Base-by-base conservation (phyloP, 352 stramenopile genomes). In the Pilasporangium apinafurcum region DNA sequence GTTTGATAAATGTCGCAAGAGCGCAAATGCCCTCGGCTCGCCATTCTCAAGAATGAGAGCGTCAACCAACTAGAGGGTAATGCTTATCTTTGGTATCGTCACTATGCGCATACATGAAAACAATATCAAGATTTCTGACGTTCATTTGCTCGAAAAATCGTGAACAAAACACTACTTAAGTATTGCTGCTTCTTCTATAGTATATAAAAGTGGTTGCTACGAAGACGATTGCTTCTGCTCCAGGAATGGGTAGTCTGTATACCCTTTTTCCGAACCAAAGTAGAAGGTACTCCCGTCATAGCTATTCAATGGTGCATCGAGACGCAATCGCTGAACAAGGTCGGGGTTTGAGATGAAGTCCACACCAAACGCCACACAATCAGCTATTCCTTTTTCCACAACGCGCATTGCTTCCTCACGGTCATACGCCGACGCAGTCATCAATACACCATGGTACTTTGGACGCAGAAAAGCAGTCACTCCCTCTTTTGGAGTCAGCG, bases 331-430 rank as follows among this genome's bases (percentile, higher is more conserved):
- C 30, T 63, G 48, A 22, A 79, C 63, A n/a, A 86, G 36, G 47
- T 86, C 72, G 30, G 74, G 72, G 45, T 83, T 86, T 9, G 68
- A 44, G 44, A 86, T 79, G 52, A 83, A 86, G n/a, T 47, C 38
- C 10, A 66, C 60, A 6, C 69, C 72, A 48, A 72, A 86, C 6
- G 59, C 66, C 20, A 86, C 62, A n/a, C 49, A 53, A 43, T 86
- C 66, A 1, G 56, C 68, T 6, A 51, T 24, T 1, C 62, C 72
- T n/a, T 58, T 56, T 24, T 65, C 53, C 6, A 80, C 48, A 8
- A 63, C 54, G 24, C 56, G 17, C 3, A 64, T 53, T 0, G 56
- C 72, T n/a, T 61, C 56, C 0, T 43, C 48, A 33, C 57, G 56
- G 7, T 59, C 55, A 51, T 63, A 83, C n/a, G 65, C 69, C 0